These are phyloP conservation scores for Nakazawaea pomicola DNA, from an alignment of 805 yeast species.

Conservation along the genomic window DNA sequence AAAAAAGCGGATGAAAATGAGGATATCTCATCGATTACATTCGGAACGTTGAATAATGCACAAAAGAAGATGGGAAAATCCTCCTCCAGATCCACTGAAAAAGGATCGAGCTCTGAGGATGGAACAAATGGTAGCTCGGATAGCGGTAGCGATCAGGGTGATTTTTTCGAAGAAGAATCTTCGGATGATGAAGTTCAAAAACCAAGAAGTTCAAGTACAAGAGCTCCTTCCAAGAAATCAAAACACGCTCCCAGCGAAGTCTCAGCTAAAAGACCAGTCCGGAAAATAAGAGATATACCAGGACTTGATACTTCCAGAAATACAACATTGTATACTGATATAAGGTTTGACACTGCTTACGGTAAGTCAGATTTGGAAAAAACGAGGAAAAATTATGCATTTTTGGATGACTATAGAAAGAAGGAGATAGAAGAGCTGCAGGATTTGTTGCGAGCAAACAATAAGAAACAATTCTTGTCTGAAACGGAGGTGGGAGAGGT, in stretches of 20 bases:
- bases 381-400: conserved; percentile 74
- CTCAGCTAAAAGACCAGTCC: conserved; percentile 68
- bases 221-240: conserved; percentile 30
- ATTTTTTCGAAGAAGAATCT: conserved; percentile 15
- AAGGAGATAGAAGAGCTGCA: conserved; percentile 63
- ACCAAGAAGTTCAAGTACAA: conserved; percentile 13
- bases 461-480: conserved; percentile 32
- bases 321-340: conserved; percentile 59
- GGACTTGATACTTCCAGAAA: conserved; percentile 45
- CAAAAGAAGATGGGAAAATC: conserved; percentile 38
- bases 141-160: conserved; percentile 8
- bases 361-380: conserved; percentile 73
- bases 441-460: conserved; percentile 49
- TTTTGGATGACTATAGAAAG: conserved; percentile 81
- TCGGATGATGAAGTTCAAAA: conserved; percentile 5
- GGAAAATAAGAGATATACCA: conserved; percentile 68
- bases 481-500: conserved; percentile 46
- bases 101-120: too few relatives aligned
- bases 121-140: too few relatives aligned
- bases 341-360: conserved; percentile 84
- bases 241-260: conserved; percentile 89
- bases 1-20: conserved; percentile 31
- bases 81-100: not conserved
- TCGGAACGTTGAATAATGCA: conserved; percentile 60
- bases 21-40: conserved; percentile 46